Base-by-base conservation (phyloP, 805 yeast species). In the Suhomyces pyralidae region DNA sequence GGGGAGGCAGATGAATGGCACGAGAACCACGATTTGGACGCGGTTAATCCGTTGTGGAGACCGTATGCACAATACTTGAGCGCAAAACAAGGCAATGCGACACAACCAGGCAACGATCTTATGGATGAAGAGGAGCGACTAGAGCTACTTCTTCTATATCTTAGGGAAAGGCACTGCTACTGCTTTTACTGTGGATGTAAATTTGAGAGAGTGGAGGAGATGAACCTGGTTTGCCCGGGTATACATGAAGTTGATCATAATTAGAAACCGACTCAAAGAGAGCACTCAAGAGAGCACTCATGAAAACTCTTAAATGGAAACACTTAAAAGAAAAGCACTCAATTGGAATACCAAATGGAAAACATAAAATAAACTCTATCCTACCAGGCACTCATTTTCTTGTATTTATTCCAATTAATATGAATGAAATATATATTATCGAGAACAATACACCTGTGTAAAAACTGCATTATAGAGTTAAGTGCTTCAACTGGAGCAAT, bases 181-280 rank as follows among this genome's bases (percentile, higher is more conserved):
- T 82, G 86, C 58, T 77, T 66, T 58, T 82, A 70, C 63, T 82
- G 86, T 62, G 85, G 84, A 1, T 59, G 62, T 3, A 55, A 56
- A 32, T 82, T 67, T 57, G 61, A 62, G 1, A 66, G 64, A 51
- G 67, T 64, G 48, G 55, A 58, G 1, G 84, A 81, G 26, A 55
- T 82, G 19, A 66, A 52, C 14, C 58, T 61, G 14, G 62, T 68
- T 49, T 82, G 86, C 59, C 86, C 86, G 2, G 86, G 86, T 0
- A 51, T 62, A 0, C 54, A 58, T 2, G 80, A 76, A 55, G 73
- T 66, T 17, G 81, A n/a, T n/a, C n/a, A n/a, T n/a, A n/a, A n/a
- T n/a, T n/a, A n/a, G n/a, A n/a, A n/a, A n/a, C n/a, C n/a, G n/a
- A n/a, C n/a, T n/a, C n/a, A n/a, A n/a, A n/a, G n/a, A n/a, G n/a